Percentiles rank a stretch among this genome's conserved stretches.
These are phyloP conservation scores for Ambrosia artemisiifolia DNA, from an alignment of 129 eudicot genomes.

Conservation along the genomic window DNA sequence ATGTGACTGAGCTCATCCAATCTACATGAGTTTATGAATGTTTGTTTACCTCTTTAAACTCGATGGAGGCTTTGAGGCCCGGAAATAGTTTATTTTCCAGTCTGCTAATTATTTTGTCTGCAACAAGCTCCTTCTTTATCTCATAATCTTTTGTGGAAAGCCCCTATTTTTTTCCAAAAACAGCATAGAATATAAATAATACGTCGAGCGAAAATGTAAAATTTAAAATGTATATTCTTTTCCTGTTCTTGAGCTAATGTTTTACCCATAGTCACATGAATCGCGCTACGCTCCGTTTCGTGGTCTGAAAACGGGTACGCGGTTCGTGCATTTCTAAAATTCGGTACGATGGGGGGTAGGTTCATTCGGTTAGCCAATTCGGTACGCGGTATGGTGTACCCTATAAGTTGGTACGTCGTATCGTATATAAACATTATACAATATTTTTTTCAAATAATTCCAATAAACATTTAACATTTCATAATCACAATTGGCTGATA, in stretches of 20 bases:
- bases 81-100: conserved; percentile 90
- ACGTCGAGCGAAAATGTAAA: neutral
- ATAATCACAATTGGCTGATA: no score
- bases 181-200: neutral
- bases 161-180: conserved; percentile 45
- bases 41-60: conserved; percentile 72
- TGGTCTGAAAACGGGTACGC: no score
- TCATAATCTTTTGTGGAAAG: conserved; percentile 70
- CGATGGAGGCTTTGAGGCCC: conserved; percentile 75
- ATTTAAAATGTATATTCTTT: neutral
- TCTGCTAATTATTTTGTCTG: conserved; percentile 81
- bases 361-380: no score
- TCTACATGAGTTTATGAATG: neutral
- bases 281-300: no score
- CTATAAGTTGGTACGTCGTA: no score
- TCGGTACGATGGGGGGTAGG: no score
- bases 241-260: neutral
- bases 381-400: no score
- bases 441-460: no score
- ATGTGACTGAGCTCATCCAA: neutral
- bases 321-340: no score
- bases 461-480: no score
- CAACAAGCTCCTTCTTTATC: conserved; percentile 82
- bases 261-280: no score
- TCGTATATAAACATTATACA: no score